Conservation (phyloP, 352 stramenopile genomes). For the Phytophthora agathidicida region DNA sequence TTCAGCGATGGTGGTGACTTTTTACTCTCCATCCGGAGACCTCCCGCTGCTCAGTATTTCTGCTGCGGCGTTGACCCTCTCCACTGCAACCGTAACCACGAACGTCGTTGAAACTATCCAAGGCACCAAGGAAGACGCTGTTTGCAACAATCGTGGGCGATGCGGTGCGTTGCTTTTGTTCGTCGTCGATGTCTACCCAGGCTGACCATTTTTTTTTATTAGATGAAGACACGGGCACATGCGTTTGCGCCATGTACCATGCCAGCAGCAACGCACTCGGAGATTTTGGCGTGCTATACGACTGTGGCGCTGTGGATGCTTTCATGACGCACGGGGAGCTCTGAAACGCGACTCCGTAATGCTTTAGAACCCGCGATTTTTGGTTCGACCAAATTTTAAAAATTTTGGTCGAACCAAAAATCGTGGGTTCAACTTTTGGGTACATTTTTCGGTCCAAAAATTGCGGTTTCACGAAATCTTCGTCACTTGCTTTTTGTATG, state of each 20-base stretch:
- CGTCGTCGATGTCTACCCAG: background rate
- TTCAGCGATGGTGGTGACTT: slow-evolving; percentile 53
- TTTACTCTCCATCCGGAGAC: slow-evolving; percentile 69
- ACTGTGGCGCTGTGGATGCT: slow-evolving; percentile 68
- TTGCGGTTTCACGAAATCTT: too few relatives aligned
- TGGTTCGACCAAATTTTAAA: too few relatives aligned
- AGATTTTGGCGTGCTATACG: slow-evolving; percentile 45
- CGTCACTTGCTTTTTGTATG: too few relatives aligned
- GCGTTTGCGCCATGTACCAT: slow-evolving; percentile 63
- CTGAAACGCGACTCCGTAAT: too few relatives aligned
- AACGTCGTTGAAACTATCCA: slow-evolving; percentile 29
- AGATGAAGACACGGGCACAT: slow-evolving; percentile 73
- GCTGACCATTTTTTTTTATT: background rate
- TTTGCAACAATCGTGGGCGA: slow-evolving; percentile 81
- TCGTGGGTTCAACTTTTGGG: too few relatives aligned
- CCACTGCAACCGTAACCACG: slow-evolving; percentile 33
- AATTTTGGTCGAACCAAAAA: too few relatives aligned
- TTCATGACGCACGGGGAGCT: slow-evolving; percentile 74
- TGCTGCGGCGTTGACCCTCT: slow-evolving; percentile 41
- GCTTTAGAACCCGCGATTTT: too few relatives aligned
- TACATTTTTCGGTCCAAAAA: too few relatives aligned
- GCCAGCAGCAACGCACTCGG: slow-evolving; percentile 65
- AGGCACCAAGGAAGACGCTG: slow-evolving; percentile 69
- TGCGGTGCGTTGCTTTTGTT: slow-evolving; percentile 54
- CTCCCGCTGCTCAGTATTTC: slow-evolving; percentile 57